A percentile compares a stretch with the other conserved stretches of the same genome.
phyloP scores from a whole-genome alignment of 495 filamentous ascomycete species.

The Lasiosphaeria ovina region DNA sequence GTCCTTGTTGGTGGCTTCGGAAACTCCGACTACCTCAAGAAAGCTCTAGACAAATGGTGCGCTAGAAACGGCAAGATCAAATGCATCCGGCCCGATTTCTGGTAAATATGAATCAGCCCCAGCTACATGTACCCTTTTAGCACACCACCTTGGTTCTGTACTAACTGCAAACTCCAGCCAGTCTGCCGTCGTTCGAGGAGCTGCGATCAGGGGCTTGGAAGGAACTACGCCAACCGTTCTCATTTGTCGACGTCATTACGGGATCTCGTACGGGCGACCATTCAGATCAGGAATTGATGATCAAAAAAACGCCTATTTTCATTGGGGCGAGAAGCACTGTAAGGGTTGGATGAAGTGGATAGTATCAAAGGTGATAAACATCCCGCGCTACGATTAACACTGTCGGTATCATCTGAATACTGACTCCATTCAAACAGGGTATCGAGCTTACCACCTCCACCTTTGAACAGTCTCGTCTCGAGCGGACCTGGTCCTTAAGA shows the following conservation, averaged over 20 bases:
- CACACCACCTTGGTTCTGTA: background rate
- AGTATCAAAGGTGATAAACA: background rate
- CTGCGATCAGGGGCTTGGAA: background rate
- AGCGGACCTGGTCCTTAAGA: background rate
- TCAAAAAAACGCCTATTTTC: background rate
- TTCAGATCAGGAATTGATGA: background rate
- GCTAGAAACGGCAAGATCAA: background rate
- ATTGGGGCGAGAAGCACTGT: background rate
- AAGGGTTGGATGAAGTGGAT: background rate
- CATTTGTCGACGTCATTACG: background rate
- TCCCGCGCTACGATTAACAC: background rate
- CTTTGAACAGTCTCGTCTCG: background rate
- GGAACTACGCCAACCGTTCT: background rate
- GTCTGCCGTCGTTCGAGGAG: background rate
- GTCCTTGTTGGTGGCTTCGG: background rate
- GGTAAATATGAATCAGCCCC: too few relatives aligned
- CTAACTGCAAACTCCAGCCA: background rate
- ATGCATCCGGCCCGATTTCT: background rate
- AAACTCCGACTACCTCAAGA: constrained; percentile 1
- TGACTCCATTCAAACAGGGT: background rate
- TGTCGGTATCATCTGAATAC: background rate
- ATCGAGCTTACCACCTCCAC: background rate
- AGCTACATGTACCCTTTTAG: background rate
- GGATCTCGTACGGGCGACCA: background rate
- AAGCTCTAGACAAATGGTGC: background rate